phyloP scores from a whole-genome alignment of 257 asterid species.

The Ehretia macrophylla region DNA sequence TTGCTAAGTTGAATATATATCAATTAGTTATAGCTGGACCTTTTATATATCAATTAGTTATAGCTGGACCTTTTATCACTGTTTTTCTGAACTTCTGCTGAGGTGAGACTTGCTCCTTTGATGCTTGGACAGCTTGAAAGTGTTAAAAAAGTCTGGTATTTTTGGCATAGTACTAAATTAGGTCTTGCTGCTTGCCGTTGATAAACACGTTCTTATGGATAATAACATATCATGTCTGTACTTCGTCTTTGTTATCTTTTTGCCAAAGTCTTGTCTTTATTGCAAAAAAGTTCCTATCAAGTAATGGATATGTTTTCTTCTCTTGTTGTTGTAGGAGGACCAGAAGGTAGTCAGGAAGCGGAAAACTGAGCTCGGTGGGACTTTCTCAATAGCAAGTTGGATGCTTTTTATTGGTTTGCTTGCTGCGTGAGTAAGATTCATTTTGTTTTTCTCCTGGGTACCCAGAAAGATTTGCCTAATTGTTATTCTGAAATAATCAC shows the following conservation, averaged over 20 bases:
- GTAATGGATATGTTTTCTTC: background rate
- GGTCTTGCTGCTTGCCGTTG: too few species aligned
- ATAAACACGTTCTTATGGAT: too few species aligned
- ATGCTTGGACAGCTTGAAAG: too few species aligned
- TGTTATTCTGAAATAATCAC: background rate
- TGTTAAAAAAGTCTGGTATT: too few species aligned
- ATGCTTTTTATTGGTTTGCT: constrained; percentile 84
- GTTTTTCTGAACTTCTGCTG: too few species aligned
- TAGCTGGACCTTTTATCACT: too few species aligned
- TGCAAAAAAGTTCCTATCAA: background rate
- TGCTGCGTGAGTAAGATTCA: constrained; percentile 68
- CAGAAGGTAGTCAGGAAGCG: constrained; percentile 71
- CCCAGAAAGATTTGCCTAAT: background rate
- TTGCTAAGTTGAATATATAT: too few species aligned
- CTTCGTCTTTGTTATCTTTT: background rate
- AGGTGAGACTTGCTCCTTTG: too few species aligned
- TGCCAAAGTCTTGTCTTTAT: too few species aligned
- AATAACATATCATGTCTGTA: background rate
- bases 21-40: too few species aligned
- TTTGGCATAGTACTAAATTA: too few species aligned
- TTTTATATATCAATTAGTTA: too few species aligned
- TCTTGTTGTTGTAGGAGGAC: constrained; percentile 41
- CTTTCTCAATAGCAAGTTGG: constrained; percentile 88
- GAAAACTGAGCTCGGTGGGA: constrained; percentile 95
- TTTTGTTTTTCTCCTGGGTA: constrained; percentile 4